Percentiles rank a stretch among this genome's conserved stretches.
These are phyloP conservation scores for Globisporangium barbulae DNA, from an alignment of 352 stramenopile species.

Conservation along the genomic window DNA sequence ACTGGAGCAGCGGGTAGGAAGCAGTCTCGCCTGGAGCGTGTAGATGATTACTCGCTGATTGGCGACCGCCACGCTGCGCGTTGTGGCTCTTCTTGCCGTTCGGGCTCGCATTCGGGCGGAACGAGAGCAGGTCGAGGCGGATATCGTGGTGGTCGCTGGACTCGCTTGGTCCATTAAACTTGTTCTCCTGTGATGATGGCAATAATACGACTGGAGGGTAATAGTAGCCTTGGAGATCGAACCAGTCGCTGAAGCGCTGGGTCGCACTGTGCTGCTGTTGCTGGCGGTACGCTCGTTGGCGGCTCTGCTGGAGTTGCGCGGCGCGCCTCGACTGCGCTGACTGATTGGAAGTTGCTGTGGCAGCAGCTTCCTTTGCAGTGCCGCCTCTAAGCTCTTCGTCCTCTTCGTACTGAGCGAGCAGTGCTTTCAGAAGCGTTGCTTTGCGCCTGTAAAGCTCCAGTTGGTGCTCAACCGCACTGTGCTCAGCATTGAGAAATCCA, in stretches of 20 bases:
- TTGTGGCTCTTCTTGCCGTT: constrained; percentile 12
- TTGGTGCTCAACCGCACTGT: not conserved
- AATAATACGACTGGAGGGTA: not conserved
- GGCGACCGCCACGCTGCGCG: not conserved
- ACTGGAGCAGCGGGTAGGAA: constrained; percentile 6
- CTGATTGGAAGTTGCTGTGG: not conserved
- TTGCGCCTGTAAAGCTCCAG: constrained; percentile 12
- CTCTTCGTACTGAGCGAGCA: not conserved
- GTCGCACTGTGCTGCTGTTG: constrained; percentile 5
- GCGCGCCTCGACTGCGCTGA: not conserved
- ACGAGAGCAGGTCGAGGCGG: constrained; percentile 14
- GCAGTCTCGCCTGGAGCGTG: not conserved
- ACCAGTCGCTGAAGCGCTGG: constrained; percentile 19
- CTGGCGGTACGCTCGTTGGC: constrained; percentile 9
- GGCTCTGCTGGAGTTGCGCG: not conserved
- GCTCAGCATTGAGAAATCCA: constrained; percentile 2
- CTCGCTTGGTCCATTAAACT: not conserved
- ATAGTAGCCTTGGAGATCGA: constrained; percentile 8
- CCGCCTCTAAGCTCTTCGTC: not conserved
- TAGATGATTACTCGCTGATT: not conserved
- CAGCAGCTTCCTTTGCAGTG: not conserved
- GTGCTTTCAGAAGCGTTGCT: constrained; percentile 1
- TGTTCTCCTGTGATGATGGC: not conserved
- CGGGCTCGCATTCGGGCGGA: constrained; percentile 7
- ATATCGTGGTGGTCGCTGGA: not conserved